These are phyloP conservation scores for Theobroma grandiflorum DNA, from an alignment of 441 rosid genomes.

Conservation along the genomic window DNA sequence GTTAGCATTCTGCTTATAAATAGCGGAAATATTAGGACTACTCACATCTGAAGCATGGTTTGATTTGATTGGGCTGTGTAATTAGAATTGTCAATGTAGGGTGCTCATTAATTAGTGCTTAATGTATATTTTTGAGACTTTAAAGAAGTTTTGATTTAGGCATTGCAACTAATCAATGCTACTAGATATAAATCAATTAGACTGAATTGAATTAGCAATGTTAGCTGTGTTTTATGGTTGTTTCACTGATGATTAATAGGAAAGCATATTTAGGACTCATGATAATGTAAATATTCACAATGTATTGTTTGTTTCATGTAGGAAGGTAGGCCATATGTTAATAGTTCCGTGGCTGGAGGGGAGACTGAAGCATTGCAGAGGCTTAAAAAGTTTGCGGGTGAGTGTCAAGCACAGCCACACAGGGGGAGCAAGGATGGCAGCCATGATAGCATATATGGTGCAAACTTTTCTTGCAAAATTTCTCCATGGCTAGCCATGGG, in stretches of 20 bases:
- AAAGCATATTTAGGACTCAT: neutral
- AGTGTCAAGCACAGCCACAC: conserved; percentile 77
- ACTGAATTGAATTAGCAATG: neutral
- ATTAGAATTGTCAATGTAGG: neutral
- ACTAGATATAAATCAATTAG: neutral
- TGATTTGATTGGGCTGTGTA: neutral
- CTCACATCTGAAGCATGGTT: neutral
- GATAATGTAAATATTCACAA: conserved; percentile 18
- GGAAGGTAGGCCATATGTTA: conserved; percentile 61
- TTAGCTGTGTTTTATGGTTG: neutral
- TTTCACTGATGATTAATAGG: neutral
- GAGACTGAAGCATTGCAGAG: conserved; percentile 85
- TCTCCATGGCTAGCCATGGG: conserved; percentile 97
- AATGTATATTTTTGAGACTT: conserved; percentile 4
- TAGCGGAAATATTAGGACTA: neutral
- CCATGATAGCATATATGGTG: conserved; percentile 72
- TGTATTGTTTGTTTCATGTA: conserved; percentile 34
- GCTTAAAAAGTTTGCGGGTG: conserved; percentile 76
- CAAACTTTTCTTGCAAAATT: conserved; percentile 94
- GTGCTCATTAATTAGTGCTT: neutral
- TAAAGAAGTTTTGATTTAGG: neutral
- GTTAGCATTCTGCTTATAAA: neutral
- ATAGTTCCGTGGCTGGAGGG: conserved; percentile 77
- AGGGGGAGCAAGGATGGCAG: conserved; percentile 56
- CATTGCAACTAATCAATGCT: neutral